Conservation (phyloP, 495 filamentous ascomycete genomes). For the Daldinia childiae region DNA sequence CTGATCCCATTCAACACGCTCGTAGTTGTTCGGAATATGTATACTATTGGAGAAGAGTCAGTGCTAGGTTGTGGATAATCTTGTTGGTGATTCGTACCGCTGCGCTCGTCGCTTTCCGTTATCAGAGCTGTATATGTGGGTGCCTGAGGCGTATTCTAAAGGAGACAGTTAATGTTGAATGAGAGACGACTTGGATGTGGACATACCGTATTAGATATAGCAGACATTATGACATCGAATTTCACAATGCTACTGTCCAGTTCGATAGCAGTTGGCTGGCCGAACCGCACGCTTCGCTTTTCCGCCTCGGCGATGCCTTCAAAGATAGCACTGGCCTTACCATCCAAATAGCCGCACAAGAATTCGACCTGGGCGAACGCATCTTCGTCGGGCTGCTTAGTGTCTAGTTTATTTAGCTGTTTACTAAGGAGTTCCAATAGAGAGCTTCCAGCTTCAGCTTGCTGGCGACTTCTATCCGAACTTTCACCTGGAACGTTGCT, state of each 20-base stretch:
- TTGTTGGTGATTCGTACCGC: conserved; percentile 19
- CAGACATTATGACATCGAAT: conserved; percentile 50
- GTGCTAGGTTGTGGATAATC: not conserved
- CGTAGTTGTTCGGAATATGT: conserved; percentile 54
- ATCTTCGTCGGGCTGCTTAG: conserved; percentile 50
- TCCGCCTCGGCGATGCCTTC: conserved; percentile 64
- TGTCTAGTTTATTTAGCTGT: conserved; percentile 57
- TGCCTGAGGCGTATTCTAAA: conserved; percentile 45
- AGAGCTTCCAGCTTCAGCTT: conserved; percentile 48
- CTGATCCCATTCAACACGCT: conserved; percentile 57
- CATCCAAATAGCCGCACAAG: conserved; percentile 55
- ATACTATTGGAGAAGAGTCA: conserved; percentile 48
- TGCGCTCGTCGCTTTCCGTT: conserved; percentile 35
- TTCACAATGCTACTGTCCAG: conserved; percentile 50
- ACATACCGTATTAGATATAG: conserved; percentile 43
- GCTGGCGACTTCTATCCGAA: conserved; percentile 43
- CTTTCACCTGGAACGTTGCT: conserved; percentile 46
- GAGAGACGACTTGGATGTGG: conserved; percentile 1
- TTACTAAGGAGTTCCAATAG: conserved; percentile 58
- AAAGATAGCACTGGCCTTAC: conserved; percentile 55
- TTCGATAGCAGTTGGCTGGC: conserved; percentile 51
- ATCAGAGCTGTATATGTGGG: conserved; percentile 50
- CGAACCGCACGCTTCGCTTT: conserved; percentile 63
- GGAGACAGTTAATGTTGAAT: conserved; percentile 24
- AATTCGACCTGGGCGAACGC: conserved; percentile 55